A percentile compares a stretch with the other conserved stretches of the same genome.
Conservation (phyloP, 768 basidiomycete genomes). For the Collybia mongolica region DNA sequence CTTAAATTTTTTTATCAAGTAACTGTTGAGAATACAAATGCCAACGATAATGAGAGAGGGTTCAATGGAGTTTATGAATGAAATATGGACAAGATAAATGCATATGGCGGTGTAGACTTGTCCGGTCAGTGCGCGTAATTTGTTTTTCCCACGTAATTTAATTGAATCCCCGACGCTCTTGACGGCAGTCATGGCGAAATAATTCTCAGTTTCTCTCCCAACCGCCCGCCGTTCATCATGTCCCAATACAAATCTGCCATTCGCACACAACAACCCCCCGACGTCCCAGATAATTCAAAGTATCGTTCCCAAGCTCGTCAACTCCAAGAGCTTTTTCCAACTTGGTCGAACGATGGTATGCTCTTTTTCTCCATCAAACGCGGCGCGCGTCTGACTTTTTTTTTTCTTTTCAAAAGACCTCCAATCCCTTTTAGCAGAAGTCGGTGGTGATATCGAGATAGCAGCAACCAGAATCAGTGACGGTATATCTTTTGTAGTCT, state of each 20-base stretch:
- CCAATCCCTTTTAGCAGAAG: conserved; percentile 64
- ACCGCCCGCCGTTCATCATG: conserved; percentile 36
- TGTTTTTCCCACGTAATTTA: conserved; percentile 17
- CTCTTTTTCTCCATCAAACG: conserved; percentile 7
- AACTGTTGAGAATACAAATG: too few relatives aligned
- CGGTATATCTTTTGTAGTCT: conserved; percentile 39
- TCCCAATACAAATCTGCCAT: conserved; percentile 53
- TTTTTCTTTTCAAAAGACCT: conserved; percentile 49
- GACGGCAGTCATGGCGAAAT: neutral
- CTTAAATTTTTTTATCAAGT: too few relatives aligned
- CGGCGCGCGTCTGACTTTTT: conserved; percentile 24
- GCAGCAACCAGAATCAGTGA: conserved; percentile 77
- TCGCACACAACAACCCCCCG: conserved; percentile 33
- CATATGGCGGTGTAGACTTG: too few relatives aligned
- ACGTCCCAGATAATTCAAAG: conserved; percentile 36
- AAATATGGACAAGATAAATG: too few relatives aligned
- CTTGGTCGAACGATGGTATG: conserved; percentile 69
- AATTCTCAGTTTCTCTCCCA: conserved; percentile 14
- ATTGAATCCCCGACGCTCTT: conserved; percentile 9
- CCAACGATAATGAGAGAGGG: too few relatives aligned
- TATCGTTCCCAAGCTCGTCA: conserved; percentile 54
- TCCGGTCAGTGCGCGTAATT: neutral
- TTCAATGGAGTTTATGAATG: too few relatives aligned
- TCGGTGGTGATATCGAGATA: conserved; percentile 63
- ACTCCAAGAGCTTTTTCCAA: conserved; percentile 71